These are phyloP conservation scores for Chlorencoelia australis DNA, from an alignment of 2,329 filamentous ascomycete species.

Conservation along the genomic window DNA sequence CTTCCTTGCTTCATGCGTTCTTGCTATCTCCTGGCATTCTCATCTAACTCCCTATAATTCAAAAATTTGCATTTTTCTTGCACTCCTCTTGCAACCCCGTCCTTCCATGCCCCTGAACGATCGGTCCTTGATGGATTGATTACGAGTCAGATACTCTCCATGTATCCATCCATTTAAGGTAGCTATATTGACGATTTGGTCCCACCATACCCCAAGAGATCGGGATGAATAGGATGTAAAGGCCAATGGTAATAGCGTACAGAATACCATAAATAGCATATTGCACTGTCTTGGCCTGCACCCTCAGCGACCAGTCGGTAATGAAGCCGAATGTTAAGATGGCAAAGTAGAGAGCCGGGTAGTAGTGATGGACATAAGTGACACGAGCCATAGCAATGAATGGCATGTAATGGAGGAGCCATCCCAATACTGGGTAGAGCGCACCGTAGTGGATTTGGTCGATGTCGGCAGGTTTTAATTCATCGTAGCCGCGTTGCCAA, in stretches of 20 bases:
- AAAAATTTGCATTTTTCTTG: no score
- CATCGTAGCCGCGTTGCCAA: conserved; percentile 90
- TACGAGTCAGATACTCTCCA: conserved; percentile 49
- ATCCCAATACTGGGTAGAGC: conserved; percentile 83
- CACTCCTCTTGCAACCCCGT: no score
- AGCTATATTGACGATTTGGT: conserved; percentile 69
- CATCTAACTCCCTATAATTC: no score
- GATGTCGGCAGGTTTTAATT: conserved; percentile 70
- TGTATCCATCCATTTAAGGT: conserved; percentile 85
- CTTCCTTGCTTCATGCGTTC: no score
- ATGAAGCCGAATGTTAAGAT: conserved; percentile 85
- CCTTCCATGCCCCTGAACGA: no score
- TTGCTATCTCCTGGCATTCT: no score
- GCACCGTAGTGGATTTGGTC: conserved; percentile 93
- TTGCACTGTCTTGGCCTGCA: conserved; percentile 52
- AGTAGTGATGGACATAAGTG: conserved; percentile 99
- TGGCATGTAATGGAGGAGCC: conserved; percentile 92
- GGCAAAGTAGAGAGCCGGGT: conserved; percentile 94
- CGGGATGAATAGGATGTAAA: conserved; percentile 85
- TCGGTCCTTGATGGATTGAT: no score
- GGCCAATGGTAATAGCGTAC: conserved; percentile 63
- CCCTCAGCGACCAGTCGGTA: conserved; percentile 70
- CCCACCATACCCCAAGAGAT: conserved; percentile 97
- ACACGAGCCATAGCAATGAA: conserved; percentile 98
- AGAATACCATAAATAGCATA: conserved; percentile 61